A percentile compares a stretch with the other conserved stretches of the same genome.
These are phyloP conservation scores for Podila epicladia DNA, from an alignment of 192 early-diverging fungal genomes.

Conservation along the genomic window DNA sequence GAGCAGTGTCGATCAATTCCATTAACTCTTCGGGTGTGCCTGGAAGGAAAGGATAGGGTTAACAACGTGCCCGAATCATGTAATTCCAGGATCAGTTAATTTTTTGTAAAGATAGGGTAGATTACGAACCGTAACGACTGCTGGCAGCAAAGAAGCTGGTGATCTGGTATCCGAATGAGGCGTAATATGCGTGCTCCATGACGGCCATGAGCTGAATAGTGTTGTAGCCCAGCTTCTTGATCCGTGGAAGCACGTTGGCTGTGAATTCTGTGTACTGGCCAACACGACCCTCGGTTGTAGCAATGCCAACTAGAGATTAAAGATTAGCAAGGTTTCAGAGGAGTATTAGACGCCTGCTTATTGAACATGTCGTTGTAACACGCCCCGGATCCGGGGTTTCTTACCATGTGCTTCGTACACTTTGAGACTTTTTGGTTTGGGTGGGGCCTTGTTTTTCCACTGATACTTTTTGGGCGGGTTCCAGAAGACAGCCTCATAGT, in stretches of 20 bases:
- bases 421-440: conserved; percentile 70
- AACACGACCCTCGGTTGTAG: conserved; percentile 81
- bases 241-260: conserved; percentile 81
- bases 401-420: conserved; percentile 93
- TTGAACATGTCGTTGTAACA: background rate
- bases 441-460: conserved; percentile 81
- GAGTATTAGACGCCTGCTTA: too few relatives aligned
- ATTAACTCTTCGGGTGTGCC: conserved; percentile 89
- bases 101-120: background rate
- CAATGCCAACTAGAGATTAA: conserved; percentile 80
- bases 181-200: conserved; percentile 99
- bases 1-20: conserved; percentile 91
- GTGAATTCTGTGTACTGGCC: conserved; percentile 91
- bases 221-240: conserved; percentile 83
- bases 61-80: background rate
- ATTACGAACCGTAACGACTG: conserved; percentile 75
- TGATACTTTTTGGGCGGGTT: conserved; percentile 83
- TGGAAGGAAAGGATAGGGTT: background rate
- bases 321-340: background rate
- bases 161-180: conserved; percentile 96
- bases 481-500: conserved; percentile 96
- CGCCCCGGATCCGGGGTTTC: background rate
- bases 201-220: conserved; percentile 88
- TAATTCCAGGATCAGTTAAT: background rate
- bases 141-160: conserved; percentile 94